Evolutionary conservation across 805 yeast genomes (phyloP), one percentile per base, ranked within the genome.

Genomic region (Yarrowia yakushimensis): DNA sequence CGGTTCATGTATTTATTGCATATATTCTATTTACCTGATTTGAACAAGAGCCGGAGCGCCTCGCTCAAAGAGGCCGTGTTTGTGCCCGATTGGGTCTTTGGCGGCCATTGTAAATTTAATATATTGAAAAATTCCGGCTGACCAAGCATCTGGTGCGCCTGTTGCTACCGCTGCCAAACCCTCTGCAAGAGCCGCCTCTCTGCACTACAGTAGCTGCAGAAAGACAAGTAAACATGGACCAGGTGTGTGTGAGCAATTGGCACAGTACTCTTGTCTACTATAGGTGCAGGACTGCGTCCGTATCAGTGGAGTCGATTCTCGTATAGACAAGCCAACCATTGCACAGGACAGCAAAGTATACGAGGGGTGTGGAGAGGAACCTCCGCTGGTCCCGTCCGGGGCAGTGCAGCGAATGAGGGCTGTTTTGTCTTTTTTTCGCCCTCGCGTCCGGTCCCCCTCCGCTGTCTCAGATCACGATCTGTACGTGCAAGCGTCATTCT

Each of bases 1-100:
- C n/a, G n/a, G n/a, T n/a, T n/a, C 52, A 45, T 45, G 39, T 48
- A 48, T 48, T 48, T 31, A 48, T 48, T 48, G 55, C 54, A 48
- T 48, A 45, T 33, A 22, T 30, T 48, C 55, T n/a, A n/a, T n/a
- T 48, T 48, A 33, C 41, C 39, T 33, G 55, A 22, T 48, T 36
- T n/a, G 43, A 23, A 22, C 22, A 52, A 36, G 43, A 15, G 55
- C n/a, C 31, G 45, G 41, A 15, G 39, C 22, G 39, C 39, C 20
- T 34, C 13, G 39, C 55, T 23, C 39, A 18, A 31, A 31, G n/a
- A 15, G 55, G 55, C 30, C 36, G 7, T 28, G 17, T 45, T 45
- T 20, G 15, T 7, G 18, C 52, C 52, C 52, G 36, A 45, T 45
- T 28, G 25, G 36, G 52, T 4, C 15, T 9, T 13, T 27, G 22